Conservation (phyloP, 1,139 yeast species). For the Yamadazyma conglobata region DNA sequence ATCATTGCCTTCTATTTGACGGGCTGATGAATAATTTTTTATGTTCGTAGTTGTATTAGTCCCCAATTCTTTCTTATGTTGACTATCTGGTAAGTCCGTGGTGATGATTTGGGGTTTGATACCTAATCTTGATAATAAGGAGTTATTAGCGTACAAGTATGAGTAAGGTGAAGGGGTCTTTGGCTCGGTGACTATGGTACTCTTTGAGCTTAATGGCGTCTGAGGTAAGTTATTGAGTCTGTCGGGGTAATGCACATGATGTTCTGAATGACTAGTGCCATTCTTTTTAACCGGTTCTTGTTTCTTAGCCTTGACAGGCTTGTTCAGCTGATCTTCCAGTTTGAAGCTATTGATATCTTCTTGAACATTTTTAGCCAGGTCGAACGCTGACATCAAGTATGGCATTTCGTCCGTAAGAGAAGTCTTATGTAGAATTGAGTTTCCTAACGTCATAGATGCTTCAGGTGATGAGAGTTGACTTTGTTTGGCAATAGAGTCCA, state of each 20-base stretch:
- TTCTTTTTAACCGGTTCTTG: constrained; percentile 1
- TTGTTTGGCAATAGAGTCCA: constrained; percentile 6
- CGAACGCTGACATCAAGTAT: constrained; percentile 54
- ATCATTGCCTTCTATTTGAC: constrained; percentile 3
- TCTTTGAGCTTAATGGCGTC: constrained; percentile 33
- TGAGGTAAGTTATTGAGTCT: constrained; percentile 31
- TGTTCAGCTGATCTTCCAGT: constrained; percentile 18
- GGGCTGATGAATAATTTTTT: background rate
- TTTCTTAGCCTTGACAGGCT: constrained; percentile 3
- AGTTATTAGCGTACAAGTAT: constrained; percentile 32
- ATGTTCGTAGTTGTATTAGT: constrained; percentile 13
- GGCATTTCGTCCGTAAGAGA: constrained; percentile 56
- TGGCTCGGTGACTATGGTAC: constrained; percentile 25
- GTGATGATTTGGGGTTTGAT: constrained; percentile 45
- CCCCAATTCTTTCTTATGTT: constrained; percentile 11
- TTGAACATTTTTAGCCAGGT: constrained; percentile 48
- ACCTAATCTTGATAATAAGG: constrained; percentile 39
- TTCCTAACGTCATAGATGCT: constrained; percentile 26
- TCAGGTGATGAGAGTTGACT: constrained; percentile 16
- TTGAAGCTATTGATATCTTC: constrained; percentile 44
- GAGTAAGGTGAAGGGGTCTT: constrained; percentile 27
- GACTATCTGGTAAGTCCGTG: constrained; percentile 14
- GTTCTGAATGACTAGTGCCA: background rate
- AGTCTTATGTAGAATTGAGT: constrained; percentile 37
- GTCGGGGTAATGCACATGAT: constrained; percentile 16